Evolutionary conservation across 192 early-diverging fungal species (phyloP).

Genomic region (Gonapodya prolifera): DNA sequence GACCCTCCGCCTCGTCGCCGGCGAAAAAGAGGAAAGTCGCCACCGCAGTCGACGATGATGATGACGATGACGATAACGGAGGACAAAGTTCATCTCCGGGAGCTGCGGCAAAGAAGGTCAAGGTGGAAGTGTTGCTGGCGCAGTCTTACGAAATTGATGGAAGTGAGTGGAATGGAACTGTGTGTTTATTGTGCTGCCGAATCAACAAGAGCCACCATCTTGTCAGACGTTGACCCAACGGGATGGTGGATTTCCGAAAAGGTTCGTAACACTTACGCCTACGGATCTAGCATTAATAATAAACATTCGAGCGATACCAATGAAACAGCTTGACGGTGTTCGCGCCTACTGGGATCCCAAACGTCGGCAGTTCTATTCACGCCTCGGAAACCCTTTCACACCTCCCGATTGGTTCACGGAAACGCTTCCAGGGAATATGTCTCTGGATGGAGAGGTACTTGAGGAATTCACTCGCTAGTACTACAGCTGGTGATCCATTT

Average conservation of each 20-base stretch:
- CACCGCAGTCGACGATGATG: background rate
- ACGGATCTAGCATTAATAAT: too few species aligned
- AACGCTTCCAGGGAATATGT: slow-evolving; percentile 34
- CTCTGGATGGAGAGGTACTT: slow-evolving; percentile 46
- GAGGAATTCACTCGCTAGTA: background rate
- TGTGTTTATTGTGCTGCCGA: background rate
- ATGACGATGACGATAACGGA: background rate
- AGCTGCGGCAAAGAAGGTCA: background rate
- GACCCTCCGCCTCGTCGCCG: background rate
- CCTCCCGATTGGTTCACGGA: slow-evolving; percentile 34
- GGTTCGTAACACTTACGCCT: too few species aligned
- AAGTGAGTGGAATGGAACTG: background rate
- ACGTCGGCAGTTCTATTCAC: slow-evolving; percentile 25
- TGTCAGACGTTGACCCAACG: slow-evolving; percentile 29
- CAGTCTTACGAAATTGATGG: background rate
- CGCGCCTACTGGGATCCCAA: slow-evolving; percentile 47
- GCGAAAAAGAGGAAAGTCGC: background rate
- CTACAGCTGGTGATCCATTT: too few species aligned
- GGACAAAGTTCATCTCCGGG: background rate
- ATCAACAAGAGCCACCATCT: background rate
- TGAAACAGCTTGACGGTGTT: slow-evolving; percentile 58
- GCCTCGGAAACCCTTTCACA: slow-evolving; percentile 42
- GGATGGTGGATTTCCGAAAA: slow-evolving; percentile 67
- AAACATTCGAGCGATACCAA: too few species aligned
- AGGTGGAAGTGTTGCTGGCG: background rate